Conservation (phyloP, 1,139 yeast species). For the Candida neerlandica region DNA sequence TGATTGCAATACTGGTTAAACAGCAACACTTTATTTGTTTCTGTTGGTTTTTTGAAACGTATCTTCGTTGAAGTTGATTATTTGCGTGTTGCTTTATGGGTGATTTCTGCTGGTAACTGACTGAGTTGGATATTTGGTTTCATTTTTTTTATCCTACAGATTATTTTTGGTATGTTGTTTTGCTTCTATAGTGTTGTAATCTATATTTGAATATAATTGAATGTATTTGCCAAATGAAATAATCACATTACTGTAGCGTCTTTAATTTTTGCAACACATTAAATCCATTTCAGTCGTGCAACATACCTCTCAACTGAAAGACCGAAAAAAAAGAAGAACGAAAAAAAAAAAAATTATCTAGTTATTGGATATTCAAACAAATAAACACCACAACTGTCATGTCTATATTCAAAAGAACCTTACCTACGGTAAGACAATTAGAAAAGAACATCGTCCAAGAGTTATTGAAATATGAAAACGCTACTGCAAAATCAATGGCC, state of each 20-base stretch:
- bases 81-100: background rate
- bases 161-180: background rate
- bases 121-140: background rate
- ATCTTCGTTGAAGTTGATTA: background rate
- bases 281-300: background rate
- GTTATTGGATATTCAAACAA: background rate
- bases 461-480: conserved; percentile 46
- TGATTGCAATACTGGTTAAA: background rate
- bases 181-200: background rate
- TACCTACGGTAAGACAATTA: conserved; percentile 17
- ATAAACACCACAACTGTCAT: conserved; percentile 3
- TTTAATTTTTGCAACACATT: background rate
- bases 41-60: background rate
- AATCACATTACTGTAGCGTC: background rate
- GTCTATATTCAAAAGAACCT: conserved; percentile 13
- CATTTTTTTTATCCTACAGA: background rate
- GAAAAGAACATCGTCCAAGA: conserved; percentile 40
- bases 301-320: too few species aligned
- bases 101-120: background rate
- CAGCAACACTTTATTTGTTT: background rate
- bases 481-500: conserved; percentile 45
- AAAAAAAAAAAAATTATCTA: background rate
- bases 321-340: too few species aligned
- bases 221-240: background rate
- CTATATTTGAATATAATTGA: background rate